Evolutionary conservation across 2,329 filamentous ascomycete genomes (phyloP), one percentile per base, ranked within the genome.

Genomic region (Ceratocystis diversiconidia): DNA sequence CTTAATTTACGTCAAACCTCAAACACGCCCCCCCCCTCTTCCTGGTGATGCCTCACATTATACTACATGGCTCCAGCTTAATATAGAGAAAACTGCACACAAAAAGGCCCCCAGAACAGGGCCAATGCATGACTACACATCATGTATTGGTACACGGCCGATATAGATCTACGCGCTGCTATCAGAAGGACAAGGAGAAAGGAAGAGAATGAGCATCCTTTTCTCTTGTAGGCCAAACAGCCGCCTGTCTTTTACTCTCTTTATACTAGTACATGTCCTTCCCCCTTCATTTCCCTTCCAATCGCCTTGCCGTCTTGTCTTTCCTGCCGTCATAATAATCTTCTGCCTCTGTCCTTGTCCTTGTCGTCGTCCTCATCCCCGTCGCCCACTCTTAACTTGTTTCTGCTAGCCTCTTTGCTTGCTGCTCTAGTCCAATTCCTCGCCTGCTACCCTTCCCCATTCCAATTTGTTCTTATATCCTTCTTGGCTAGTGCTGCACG

Each of bases 381-480:
- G n/a, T 19, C 28, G 48, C 28, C 52, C 48, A 25, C 32, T 63
- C 22, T 25, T 32, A 41, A 41, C 50, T 50, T 43, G 32, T 19
- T 43, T 41, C 64, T 62, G 28, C 57, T 62, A 55, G 43, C n/a
- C 57, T 65, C 66, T 43, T 46, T 64, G 36, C 57, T 67, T 64
- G 65, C 61, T 41, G 36, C 36, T 41, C 10, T 5, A 41, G 10
- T 32, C 36, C 36, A 15, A 41, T 41, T 28, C 46, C 30, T 59
- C 22, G 44, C 57, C 41, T 61, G 25, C 50, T 44, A 64, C 62
- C 59, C 10, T 15, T 64, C 17, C 36, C 30, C 48, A 28, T 52
- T 64, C 28, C 50, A 63, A 48, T 41, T 12, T 41, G 36, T 41
- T 41, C 12, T 12, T 41, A 19, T 22, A 50, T 63, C 8, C 30